Evolutionary conservation across 495 filamentous ascomycete species (phyloP), one percentile per base, ranked within the genome.

Genomic region (Talaromyces stipitatus): DNA sequence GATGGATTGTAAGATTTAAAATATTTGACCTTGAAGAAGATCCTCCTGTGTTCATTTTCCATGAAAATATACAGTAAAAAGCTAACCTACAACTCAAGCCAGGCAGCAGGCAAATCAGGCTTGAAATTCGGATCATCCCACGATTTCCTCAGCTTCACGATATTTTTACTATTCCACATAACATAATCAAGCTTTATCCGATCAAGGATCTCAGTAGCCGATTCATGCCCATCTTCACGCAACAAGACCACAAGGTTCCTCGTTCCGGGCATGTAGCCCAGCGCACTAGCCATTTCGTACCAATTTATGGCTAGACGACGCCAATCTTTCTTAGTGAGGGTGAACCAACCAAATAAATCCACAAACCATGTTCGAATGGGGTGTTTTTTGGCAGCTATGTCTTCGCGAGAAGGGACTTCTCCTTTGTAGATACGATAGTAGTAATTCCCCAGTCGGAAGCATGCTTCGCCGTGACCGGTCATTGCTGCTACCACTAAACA

Each of bases 351-450:
- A 41, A 61, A 23, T 11, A 53, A 0, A 14, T 27, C 54, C 8
- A 20, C 9, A 26, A 58, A 4, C 16, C 18, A 18, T 1, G 47
- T n/a, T 7, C 47, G 27, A 27, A 46, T 2, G 3, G 22, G 26
- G 18, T 41, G 4, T 18, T 50, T 32, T 12, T 58, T 20, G 9
- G 45, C 28, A 16, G 26, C 6, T 10, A 63, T 54, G 32, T 68
- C 58, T 2, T 61, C 71, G 2, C 58, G 62, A 4, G 62, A 69
- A 0, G 65, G 63, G 50, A 64, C 64, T 18, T 52, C 41, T 1
- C 71, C 67, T 9, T 59, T 57, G 16, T 36, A 68, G 7, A 62
- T 73, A 24, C 62, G 64, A 50, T 69, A 72, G 54, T 78, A 78
- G 59, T 64, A 72, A 51, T 73, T 73, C 2, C 64, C 74, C 12